Conservation (phyloP, 768 basidiomycete genomes). For the Gyrodon lividus region DNA sequence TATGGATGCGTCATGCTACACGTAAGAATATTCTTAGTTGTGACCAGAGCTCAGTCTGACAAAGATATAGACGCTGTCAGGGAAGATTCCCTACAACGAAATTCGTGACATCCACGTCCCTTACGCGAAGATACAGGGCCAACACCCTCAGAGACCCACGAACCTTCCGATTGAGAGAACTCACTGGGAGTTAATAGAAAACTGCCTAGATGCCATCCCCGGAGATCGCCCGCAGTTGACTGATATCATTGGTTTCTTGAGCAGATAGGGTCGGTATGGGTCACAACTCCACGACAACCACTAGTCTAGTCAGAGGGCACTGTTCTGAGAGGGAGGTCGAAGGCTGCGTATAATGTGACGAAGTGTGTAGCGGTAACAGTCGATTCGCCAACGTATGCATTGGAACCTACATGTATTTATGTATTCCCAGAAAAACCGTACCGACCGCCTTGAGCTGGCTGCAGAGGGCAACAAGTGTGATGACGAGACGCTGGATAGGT, state of each 20-base stretch:
- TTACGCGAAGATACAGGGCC: neutral
- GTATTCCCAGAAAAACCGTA: no score
- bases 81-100: conserved; percentile 1
- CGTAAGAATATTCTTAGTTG: neutral
- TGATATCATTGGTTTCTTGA: neutral
- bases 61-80: conserved; percentile 1
- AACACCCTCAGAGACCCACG: neutral
- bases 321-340: neutral
- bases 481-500: no score
- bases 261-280: neutral
- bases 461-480: no score
- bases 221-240: neutral
- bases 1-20: conserved; percentile 23
- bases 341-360: no score
- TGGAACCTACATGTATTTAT: no score
- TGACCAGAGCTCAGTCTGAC: neutral
- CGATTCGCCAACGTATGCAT: no score
- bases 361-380: no score
- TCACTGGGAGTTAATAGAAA: conserved; percentile 5
- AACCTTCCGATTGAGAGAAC: neutral
- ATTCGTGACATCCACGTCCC: conserved; percentile 1
- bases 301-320: neutral
- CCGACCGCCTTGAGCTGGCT: no score
- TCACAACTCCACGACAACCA: neutral
- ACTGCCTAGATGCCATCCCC: conserved; percentile 1